Conservation (phyloP, 768 basidiomycete genomes). For the Termitomyces sp. region DNA sequence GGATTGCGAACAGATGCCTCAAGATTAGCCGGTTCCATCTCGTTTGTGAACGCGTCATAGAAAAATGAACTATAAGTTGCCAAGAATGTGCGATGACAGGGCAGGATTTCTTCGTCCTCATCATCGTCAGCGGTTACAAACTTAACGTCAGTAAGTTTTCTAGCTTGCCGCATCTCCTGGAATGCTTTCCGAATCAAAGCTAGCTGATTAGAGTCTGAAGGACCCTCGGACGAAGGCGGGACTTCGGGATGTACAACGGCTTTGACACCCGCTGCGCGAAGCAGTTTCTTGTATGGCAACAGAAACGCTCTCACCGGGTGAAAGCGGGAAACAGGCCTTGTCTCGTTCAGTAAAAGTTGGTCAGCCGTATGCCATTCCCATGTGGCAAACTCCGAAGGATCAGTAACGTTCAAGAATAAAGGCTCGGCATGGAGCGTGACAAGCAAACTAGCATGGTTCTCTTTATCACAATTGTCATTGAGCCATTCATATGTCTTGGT, state of each 20-base stretch:
- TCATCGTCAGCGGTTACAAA: constrained; percentile 21
- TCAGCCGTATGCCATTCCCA: constrained; percentile 37
- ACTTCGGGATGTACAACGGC: constrained; percentile 15
- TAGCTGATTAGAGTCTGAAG: constrained; percentile 12
- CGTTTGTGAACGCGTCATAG: constrained; percentile 22
- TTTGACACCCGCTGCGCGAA: constrained; percentile 28
- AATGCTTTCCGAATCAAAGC: constrained; percentile 21
- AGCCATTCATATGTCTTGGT: constrained; percentile 41
- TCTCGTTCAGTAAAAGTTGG: constrained; percentile 33
- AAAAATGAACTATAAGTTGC: constrained; percentile 30
- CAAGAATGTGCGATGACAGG: constrained; percentile 36
- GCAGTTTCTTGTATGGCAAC: constrained; percentile 23
- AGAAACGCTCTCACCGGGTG: constrained; percentile 30
- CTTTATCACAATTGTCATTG: constrained; percentile 19
- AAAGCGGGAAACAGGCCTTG: constrained; percentile 22
- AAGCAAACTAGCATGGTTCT: constrained; percentile 12
- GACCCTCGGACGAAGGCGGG: constrained; percentile 11
- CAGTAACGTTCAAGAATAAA: constrained; percentile 44
- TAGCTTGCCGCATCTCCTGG: constrained; percentile 25
- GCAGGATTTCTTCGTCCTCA: constrained; percentile 17
- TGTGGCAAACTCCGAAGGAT: constrained; percentile 21
- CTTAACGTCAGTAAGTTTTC: constrained; percentile 30
- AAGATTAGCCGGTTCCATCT: constrained; percentile 16
- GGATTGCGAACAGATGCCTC: constrained; percentile 7
- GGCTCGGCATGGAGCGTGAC: constrained; percentile 16